These are phyloP conservation scores for Simplicillium sp. DNA, from an alignment of 2,329 filamentous ascomycete species.

Conservation along the genomic window DNA sequence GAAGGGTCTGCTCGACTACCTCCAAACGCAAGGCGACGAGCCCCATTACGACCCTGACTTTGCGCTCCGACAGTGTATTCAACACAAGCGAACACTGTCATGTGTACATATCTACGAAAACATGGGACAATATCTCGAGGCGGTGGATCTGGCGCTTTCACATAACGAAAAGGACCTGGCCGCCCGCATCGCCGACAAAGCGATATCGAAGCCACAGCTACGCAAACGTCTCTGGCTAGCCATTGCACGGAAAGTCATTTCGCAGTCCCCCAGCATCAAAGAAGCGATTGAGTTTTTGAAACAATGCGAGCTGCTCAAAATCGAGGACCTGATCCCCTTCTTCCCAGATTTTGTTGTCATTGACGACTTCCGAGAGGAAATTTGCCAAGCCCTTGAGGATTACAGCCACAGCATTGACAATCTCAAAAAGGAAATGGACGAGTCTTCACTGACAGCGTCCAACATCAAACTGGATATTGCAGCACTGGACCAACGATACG, in stretches of 20 bases:
- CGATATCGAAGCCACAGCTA: conserved; percentile 66
- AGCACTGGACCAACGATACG: conserved; percentile 78
- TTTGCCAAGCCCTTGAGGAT: conserved; percentile 85
- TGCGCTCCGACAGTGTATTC: conserved; percentile 87
- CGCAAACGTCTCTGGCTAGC: conserved; percentile 94
- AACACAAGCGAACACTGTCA: conserved; percentile 84
- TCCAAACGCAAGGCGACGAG: conserved; percentile 82
- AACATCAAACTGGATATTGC: conserved; percentile 89
- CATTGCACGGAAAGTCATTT: conserved; percentile 89
- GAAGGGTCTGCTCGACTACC: conserved; percentile 74
- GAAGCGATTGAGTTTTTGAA: conserved; percentile 88
- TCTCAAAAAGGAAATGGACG: conserved; percentile 91
- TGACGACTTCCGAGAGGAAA: conserved; percentile 98
- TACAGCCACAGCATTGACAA: conserved; percentile 86
- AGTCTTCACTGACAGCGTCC: conserved; percentile 75
- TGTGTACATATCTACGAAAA: conserved; percentile 96
- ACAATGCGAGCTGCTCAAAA: conserved; percentile 81
- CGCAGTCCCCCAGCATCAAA: conserved; percentile 78
- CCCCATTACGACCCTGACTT: conserved; percentile 92
- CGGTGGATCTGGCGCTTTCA: conserved; percentile 83
- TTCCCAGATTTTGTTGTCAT: conserved; percentile 98
- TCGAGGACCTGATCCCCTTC: conserved; percentile 95
- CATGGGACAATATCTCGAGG: conserved; percentile 91
- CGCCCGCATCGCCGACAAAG: conserved; percentile 77
- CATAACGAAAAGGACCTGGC: conserved; percentile 87